A percentile compares a stretch with the other conserved stretches of the same genome.
phyloP scores from a whole-genome alignment of 2,329 filamentous ascomycete species.

The Aureobasidium sp. region DNA sequence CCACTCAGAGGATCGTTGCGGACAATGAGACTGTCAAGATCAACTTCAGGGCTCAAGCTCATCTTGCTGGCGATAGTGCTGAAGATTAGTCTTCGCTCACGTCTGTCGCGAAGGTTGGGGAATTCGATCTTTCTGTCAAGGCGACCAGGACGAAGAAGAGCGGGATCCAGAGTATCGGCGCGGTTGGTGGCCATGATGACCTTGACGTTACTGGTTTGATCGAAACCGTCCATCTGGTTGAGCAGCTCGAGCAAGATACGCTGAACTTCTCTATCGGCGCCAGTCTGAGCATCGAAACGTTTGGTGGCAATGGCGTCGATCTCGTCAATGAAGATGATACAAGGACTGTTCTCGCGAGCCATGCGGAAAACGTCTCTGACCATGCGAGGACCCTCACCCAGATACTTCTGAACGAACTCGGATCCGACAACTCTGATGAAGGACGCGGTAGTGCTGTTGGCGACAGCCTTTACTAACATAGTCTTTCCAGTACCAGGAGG shows the following conservation, averaged over 20 bases:
- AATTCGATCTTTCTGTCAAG: conserved; percentile 99
- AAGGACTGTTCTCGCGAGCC: conserved; percentile 95
- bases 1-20: conserved; percentile 93
- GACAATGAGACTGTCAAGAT: conserved; percentile 91
- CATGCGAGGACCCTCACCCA: conserved; percentile 97
- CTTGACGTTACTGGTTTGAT: conserved; percentile 98
- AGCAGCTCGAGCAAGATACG: conserved; percentile 94
- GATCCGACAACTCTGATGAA: conserved; percentile 98
- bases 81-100: conserved; percentile 95
- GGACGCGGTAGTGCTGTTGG: conserved; percentile 94
- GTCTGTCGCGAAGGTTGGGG: conserved; percentile 84
- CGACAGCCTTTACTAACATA: conserved; percentile 96
- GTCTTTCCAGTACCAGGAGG: conserved; percentile 95
- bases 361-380: conserved; percentile 98
- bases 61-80: conserved; percentile 95
- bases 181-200: conserved; percentile 99
- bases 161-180: conserved; percentile 95
- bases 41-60: conserved; percentile 93
- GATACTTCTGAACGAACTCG: conserved; percentile 98
- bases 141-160: conserved; percentile 86
- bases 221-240: conserved; percentile 99
- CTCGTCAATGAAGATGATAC: conserved; percentile 99
- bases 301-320: conserved; percentile 99
- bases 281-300: conserved; percentile 97
- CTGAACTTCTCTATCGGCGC: conserved; percentile 95